Evolutionary conservation across 78 protist genomes (phyloP).

Genomic region (Dictyostelium purpureum): DNA sequence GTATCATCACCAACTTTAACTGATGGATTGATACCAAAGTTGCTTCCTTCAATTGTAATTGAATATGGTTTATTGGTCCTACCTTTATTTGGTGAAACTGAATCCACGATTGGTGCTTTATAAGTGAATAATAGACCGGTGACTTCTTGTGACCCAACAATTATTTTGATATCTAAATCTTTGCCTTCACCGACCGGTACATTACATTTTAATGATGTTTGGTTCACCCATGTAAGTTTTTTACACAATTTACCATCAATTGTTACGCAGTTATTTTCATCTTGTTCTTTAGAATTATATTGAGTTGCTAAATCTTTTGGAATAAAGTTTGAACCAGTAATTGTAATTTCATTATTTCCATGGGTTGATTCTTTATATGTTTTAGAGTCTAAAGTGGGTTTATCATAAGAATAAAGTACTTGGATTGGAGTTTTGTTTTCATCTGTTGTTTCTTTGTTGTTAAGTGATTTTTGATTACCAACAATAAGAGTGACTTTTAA

Average conservation of each 20-base stretch:
- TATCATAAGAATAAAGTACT: slow-evolving; percentile 1
- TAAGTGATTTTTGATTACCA: slow-evolving; percentile 5
- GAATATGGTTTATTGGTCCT: background rate
- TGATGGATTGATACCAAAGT: slow-evolving; percentile 21
- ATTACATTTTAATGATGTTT: background rate
- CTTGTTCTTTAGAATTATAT: background rate
- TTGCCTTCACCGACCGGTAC: slow-evolving; percentile 33
- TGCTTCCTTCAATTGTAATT: background rate
- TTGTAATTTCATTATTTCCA: background rate
- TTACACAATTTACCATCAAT: slow-evolving; percentile 15
- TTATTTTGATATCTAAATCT: slow-evolving; percentile 2
- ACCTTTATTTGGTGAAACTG: slow-evolving; percentile 18
- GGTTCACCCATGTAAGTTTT: background rate
- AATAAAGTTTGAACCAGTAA: background rate
- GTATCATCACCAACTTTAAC: background rate
- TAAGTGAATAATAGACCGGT: slow-evolving; percentile 8
- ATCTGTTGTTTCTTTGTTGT: background rate
- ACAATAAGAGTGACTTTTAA: slow-evolving; percentile 3
- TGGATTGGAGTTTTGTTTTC: too few species aligned
- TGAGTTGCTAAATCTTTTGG: background rate
- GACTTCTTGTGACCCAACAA: slow-evolving; percentile 17
- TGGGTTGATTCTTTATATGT: background rate
- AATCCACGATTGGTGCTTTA: background rate
- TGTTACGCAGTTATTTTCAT: background rate
- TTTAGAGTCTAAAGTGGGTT: background rate